Evolutionary conservation across 2,329 filamentous ascomycete genomes (phyloP), one percentile per base, ranked within the genome.

Genomic region (Arthrobotrys sphaeroides): DNA sequence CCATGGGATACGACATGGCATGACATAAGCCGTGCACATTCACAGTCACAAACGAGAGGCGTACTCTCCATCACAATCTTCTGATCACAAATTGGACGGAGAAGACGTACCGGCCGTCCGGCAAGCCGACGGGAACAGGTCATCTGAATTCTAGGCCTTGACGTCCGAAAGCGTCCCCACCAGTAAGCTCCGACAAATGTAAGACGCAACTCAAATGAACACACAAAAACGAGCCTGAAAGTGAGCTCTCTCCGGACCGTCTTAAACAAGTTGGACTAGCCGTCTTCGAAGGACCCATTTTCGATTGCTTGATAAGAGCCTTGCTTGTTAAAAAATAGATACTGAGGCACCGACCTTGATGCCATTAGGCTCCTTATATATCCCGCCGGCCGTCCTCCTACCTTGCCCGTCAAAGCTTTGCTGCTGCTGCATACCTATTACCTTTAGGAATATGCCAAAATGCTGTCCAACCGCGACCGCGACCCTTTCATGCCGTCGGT

Each of bases 401-500:
- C 22, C 24, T 13, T 26, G 16, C 20, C 38, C 28, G 51, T 31
- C 38, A 31, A 66, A 57, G 62, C 43, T 38, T 38, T 36, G 62
- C 45, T 40, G 31, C 26, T 18, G 2, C 28, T 5, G 9, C 53
- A n/a, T 62, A 38, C 53, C 55, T 70, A 60, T 62, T 53, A 42
- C 10, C 3, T 55, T 22, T 62, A 20, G 20, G 38, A 62, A 43
- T 33, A 69, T 69, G 72, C 72, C 18, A 75, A 75, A 69, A 75
- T 75, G 72, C 49, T 75, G 47, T 75, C 72, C 55, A 75, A 75
- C 49, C 72, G 72, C 57, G 72, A 75, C 64, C 72, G 72, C 64
- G 72, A 75, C 22, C 72, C 72, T n/a, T 75, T 75, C 72, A 75
- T 75, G 72, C 72, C 72, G n/a, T 59, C 64, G 31, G 72, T 75